Evolutionary conservation across 1,284 basidiomycete genomes (phyloP).

Genomic region (Microbotryum scabiosae): DNA sequence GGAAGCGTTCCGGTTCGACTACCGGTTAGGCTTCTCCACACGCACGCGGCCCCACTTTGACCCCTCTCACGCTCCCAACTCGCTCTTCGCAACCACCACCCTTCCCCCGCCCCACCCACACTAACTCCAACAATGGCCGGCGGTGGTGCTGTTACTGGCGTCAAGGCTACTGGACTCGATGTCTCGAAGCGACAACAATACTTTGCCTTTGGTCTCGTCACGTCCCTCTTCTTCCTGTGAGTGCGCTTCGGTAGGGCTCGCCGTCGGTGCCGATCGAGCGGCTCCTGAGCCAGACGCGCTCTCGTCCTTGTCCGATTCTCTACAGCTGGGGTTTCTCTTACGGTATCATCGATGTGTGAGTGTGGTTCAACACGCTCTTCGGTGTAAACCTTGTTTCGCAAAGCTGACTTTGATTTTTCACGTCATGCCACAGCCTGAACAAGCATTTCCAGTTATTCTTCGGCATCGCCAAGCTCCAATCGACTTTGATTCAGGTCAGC

Average conservation of each 20-base stretch:
- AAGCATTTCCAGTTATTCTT: slow-evolving; percentile 61
- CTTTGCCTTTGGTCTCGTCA: slow-evolving; percentile 47
- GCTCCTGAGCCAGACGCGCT: background rate
- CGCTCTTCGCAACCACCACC: too few relatives aligned
- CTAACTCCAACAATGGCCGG: too few relatives aligned
- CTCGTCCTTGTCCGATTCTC: background rate
- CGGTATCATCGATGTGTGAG: slow-evolving; percentile 63
- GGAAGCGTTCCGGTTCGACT: too few relatives aligned
- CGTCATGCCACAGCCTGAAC: slow-evolving; percentile 46
- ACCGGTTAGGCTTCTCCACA: too few relatives aligned
- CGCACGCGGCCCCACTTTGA: too few relatives aligned
- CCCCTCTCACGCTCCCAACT: too few relatives aligned
- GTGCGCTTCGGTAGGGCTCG: background rate
- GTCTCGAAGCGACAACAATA: slow-evolving; percentile 15
- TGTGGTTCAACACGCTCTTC: too few relatives aligned
- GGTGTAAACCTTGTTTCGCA: too few relatives aligned
- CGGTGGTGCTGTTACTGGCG: background rate
- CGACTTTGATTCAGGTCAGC: slow-evolving; percentile 72
- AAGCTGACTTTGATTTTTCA: too few relatives aligned
- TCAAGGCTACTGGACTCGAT: slow-evolving; percentile 5
- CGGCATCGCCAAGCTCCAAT: slow-evolving; percentile 65
- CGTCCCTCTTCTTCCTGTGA: slow-evolving; percentile 14
- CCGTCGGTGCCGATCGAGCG: background rate
- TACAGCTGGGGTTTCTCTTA: slow-evolving; percentile 39
- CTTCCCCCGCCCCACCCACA: too few relatives aligned